These are phyloP conservation scores for Phytophthora brassicae DNA, from an alignment of 352 stramenopile species.

Conservation along the genomic window DNA sequence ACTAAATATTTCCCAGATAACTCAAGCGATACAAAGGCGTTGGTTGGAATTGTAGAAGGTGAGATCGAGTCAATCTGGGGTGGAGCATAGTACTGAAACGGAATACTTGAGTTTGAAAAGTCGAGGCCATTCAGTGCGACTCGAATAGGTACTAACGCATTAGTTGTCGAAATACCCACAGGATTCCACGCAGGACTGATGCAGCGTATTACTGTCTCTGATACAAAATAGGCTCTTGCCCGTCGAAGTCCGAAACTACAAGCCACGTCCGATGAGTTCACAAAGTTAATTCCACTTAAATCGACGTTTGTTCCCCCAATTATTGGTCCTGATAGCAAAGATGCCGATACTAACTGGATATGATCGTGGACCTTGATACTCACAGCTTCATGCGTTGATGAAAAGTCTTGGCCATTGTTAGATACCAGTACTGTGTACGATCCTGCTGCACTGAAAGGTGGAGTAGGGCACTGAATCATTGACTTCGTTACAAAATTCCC, in stretches of 20 bases:
- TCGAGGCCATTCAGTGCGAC: conserved; percentile 33
- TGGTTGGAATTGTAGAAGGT: conserved; percentile 14
- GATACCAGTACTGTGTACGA: conserved; percentile 30
- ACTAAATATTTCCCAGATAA: conserved; percentile 29
- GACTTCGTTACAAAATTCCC: conserved; percentile 26
- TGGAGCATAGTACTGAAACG: conserved; percentile 36
- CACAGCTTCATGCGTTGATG: not conserved
- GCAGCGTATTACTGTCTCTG: conserved; percentile 27
- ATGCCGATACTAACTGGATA: conserved; percentile 14
- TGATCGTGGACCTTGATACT: conserved; percentile 19
- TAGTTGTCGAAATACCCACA: not conserved
- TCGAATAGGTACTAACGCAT: conserved; percentile 21
- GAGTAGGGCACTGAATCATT: conserved; percentile 37
- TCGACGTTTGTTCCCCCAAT: conserved; percentile 36
- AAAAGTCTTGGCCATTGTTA: conserved; percentile 40
- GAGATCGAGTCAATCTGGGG: conserved; percentile 20
- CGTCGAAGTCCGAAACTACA: conserved; percentile 35
- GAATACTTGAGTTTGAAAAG: conserved; percentile 29
- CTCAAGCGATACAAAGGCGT: conserved; percentile 16
- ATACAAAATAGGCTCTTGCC: conserved; percentile 24
- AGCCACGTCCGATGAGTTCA: conserved; percentile 9
- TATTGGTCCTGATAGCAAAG: conserved; percentile 23
- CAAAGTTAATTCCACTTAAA: conserved; percentile 28
- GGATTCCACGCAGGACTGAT: conserved; percentile 38
- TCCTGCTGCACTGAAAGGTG: conserved; percentile 3